These are phyloP conservation scores for Coemansia sp. DNA, from an alignment of 192 early-diverging fungal species.

Conservation along the genomic window DNA sequence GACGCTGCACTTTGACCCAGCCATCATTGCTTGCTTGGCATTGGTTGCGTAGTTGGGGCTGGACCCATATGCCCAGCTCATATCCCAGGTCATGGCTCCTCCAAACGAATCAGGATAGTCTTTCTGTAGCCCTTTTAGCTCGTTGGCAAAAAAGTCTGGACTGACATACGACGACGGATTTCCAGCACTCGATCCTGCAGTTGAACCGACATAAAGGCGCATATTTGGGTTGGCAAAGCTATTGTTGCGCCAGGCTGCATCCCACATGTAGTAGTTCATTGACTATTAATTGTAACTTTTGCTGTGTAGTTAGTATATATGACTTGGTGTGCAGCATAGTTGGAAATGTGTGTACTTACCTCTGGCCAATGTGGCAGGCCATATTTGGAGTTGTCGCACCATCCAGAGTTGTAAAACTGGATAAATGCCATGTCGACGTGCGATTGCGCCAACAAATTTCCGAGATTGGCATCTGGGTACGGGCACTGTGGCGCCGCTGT, in stretches of 20 bases:
- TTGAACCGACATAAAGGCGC: constrained; percentile 58
- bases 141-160: constrained; percentile 45
- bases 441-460: constrained; percentile 55
- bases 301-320: neutral
- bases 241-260: constrained; percentile 59
- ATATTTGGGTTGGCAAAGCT: constrained; percentile 60
- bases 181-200: constrained; percentile 56
- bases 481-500: constrained; percentile 76
- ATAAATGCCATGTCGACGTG: constrained; percentile 70
- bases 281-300: constrained; percentile 22
- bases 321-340: neutral
- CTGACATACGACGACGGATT: constrained; percentile 50
- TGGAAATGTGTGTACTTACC: constrained; percentile 19
- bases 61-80: constrained; percentile 51
- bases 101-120: constrained; percentile 58
- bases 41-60: constrained; percentile 48
- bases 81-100: constrained; percentile 72
- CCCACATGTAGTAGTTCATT: constrained; percentile 56
- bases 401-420: constrained; percentile 79
- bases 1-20: constrained; percentile 32
- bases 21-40: constrained; percentile 50
- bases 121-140: constrained; percentile 37
- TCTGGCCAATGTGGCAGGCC: constrained; percentile 49
- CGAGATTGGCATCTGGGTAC: constrained; percentile 68
- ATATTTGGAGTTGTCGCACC: constrained; percentile 57